Base-by-base conservation (phyloP, 768 basidiomycete genomes). In the Psilocybe tampanensis region DNA sequence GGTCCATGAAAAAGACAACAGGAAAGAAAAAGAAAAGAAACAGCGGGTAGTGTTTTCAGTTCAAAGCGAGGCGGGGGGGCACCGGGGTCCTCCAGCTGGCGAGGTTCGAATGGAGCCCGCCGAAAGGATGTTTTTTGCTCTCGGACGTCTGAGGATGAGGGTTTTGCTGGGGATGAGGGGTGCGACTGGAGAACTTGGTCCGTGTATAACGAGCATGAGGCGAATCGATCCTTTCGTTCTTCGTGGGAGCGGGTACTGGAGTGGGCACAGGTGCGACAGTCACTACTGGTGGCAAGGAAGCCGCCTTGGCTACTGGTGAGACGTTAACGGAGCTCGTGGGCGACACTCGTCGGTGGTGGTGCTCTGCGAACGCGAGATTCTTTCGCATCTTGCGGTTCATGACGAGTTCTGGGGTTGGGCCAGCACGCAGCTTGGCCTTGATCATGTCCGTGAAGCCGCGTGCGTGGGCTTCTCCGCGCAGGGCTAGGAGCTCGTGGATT, bases 301-400 rank as follows among this genome's bases (percentile, higher is more conserved):
- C 13, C 52, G 50, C 22, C 29, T 29, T 29, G 29, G 29, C 29
- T 9, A 29, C 29, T 29, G 29, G 29, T 5, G 29, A 29, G 4
- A 9, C 29, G 29, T 29, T 29, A 4, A 29, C 29, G 29, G 29
- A 29, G 29, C 29, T 29, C 29, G 29, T 29, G 54, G 61, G 12
- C 34, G 55, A 32, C 36, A 42, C 56, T 18, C 24, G 21, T 33
- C 29, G 11, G 13, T 33, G 54, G 19, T 61, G 56, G 33, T 60
- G 53, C 24, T 60, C 57, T n/a, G 52, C 58, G 49, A 64, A 72
- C 56, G 70, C 64, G 34, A 68, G 47, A 21, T 60, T 64, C 66
- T 73, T 73, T 48, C 67, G 64, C 63, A 70, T 69, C 47, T 68
- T 69, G 39, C 70, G 61, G 48, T 67, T 72, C 68, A 73, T 71